Base-by-base conservation (phyloP, 2,329 filamentous ascomycete genomes). In the Dendrostoma leiphaemia region DNA sequence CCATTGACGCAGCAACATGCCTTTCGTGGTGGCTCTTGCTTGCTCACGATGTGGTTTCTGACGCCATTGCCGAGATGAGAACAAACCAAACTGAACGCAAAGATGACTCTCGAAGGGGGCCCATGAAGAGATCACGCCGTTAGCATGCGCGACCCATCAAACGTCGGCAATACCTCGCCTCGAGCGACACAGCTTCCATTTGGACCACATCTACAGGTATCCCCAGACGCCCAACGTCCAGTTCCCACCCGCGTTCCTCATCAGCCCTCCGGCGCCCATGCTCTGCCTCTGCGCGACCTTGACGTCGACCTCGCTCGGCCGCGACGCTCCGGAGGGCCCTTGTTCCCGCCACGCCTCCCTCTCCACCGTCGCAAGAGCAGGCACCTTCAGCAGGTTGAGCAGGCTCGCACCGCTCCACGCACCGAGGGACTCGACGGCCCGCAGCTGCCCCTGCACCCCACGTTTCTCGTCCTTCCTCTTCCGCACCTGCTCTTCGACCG, bases 401-500 rank as follows among this genome's bases (percentile, higher is more conserved):
- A 93, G 65, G 65, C 88, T 91, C 3, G 84, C 89, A 10, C 89
- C 89, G 19, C 82, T 80, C 88, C 89, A 93, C 2, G 88, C 74
- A 0, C 89, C 89, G 1, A 92, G 70, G 1, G 85, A 85, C 58
- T 89, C 84, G 2, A 91, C 72, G 2, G 80, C 85, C 24, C 89
- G 79, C 35, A 91, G 72, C 26, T 76, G 71, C 2, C 87, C 87
- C 35, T 82, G 80, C 1, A 83, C 64, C 5, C 66, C 57, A 4
- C 66, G 70, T 43, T 61, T 72, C 61, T 62, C 73, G 61, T 71
- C 74, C 51, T 64, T 74, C 12, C 74, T 65, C 54, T 64, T 76
- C 57, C 79, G 72, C 56, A 87, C 71, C 57, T 82, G 78, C 28
- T 79, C 72, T 41, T 85, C 82, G 38, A 90, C 81, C 0, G 75